Base-by-base conservation (phyloP, 352 stramenopile species). In the Nothophytophthora sp. region DNA sequence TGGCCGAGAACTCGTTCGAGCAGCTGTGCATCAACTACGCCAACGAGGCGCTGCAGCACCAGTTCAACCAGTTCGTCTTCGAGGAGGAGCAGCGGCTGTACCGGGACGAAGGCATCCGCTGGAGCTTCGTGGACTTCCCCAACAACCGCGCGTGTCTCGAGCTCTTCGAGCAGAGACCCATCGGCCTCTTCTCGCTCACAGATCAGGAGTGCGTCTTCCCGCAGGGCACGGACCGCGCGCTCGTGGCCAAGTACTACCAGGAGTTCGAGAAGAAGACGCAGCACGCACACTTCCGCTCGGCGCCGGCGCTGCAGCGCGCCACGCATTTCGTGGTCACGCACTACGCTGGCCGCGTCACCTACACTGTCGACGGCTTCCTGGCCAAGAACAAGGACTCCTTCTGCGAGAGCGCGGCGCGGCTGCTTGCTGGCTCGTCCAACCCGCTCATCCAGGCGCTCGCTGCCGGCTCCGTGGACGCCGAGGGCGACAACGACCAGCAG, bases 31-130 rank as follows among this genome's bases (percentile, higher is more conserved):
- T 96, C 66, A 96, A 96, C 56, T 96, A 93, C 50, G 81, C 86
- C 33, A 96, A 96, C 52, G 86, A 96, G 53, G 71, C 79, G 34
- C 67, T 96, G 15, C 86, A 96, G 55, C 76, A 92, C 35, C 86
- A 96, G 56, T 96, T 96, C 64, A 96, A 95, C 45, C 62, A 82
- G 65, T 92, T 93, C 55, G 88, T 98, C 25, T 98, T 99, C 39
- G 95, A 96, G 38, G 67, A 96, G 8, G 85, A 96, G 58, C 83
- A 96, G 54, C 61, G 72, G 22, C 48, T 93, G 39, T 91, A 95
- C 59, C 55, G 67, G 11, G 66, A 81, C 6, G 88, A 97, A 42
- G 79, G 69, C 7, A 95, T 97, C 36, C 52, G 55, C 25, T 92
- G 77, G 71, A 66, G 53, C 20, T 84, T 89, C 22, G 78, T 95